These are phyloP conservation scores for Lasiodiplodia hormozganensis DNA, from an alignment of 2,329 filamentous ascomycete genomes.

Conservation along the genomic window DNA sequence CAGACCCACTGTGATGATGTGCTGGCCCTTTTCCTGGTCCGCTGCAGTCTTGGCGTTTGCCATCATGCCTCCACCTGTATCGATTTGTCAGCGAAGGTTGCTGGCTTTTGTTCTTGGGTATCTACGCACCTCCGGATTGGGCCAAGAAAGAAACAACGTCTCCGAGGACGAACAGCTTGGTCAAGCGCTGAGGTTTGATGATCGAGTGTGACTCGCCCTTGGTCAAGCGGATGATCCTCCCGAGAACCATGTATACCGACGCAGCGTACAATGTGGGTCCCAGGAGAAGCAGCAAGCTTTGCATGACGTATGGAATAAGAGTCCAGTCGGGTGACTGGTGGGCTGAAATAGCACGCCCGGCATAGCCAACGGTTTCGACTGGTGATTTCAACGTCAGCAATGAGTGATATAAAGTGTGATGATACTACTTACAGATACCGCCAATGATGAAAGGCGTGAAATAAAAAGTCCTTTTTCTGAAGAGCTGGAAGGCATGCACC, in stretches of 20 bases:
- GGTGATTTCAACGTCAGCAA: background rate
- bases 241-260: slow-evolving; percentile 53
- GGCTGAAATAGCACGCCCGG: slow-evolving; percentile 51
- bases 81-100: background rate
- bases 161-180: slow-evolving; percentile 50
- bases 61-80: slow-evolving; percentile 9
- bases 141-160: slow-evolving; percentile 52
- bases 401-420: too few species aligned
- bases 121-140: slow-evolving; percentile 36
- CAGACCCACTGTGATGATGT: slow-evolving; percentile 37
- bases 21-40: slow-evolving; percentile 38
- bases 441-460: slow-evolving; percentile 60
- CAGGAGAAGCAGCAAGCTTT: slow-evolving; percentile 53
- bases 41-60: background rate
- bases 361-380: slow-evolving; percentile 61
- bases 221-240: slow-evolving; percentile 47
- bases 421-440: slow-evolving; percentile 50
- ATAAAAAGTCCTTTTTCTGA: slow-evolving; percentile 55
- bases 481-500: slow-evolving; percentile 48
- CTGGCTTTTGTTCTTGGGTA: background rate
- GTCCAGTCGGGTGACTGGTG: slow-evolving; percentile 34
- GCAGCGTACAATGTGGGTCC: slow-evolving; percentile 56
- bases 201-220: slow-evolving; percentile 44
- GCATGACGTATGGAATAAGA: slow-evolving; percentile 51
- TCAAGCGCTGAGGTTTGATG: slow-evolving; percentile 46